These are phyloP conservation scores for Tephrocybe sp. DNA, from an alignment of 768 basidiomycete genomes.

Conservation along the genomic window DNA sequence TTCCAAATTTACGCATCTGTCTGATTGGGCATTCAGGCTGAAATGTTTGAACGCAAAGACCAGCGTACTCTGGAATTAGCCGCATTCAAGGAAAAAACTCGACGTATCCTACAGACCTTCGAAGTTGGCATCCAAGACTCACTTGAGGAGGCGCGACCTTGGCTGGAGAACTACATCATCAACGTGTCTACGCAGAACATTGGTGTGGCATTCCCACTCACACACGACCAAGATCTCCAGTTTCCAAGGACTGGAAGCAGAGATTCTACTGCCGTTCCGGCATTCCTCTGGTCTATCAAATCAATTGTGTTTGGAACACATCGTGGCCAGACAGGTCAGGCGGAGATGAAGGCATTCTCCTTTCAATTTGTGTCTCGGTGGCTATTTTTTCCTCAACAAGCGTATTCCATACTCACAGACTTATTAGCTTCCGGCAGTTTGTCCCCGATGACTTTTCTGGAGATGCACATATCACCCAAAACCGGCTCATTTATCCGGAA, in stretches of 20 bases:
- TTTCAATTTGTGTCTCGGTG: conserved; percentile 85
- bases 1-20: not conserved
- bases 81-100: conserved; percentile 81
- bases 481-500: conserved; percentile 74
- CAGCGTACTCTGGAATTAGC: conserved; percentile 75
- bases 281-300: conserved; percentile 83
- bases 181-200: conserved; percentile 60
- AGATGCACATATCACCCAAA: conserved; percentile 63
- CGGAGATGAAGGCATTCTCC: conserved; percentile 66
- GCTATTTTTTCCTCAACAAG: conserved; percentile 19
- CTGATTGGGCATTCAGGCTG: conserved; percentile 44
- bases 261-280: conserved; percentile 53
- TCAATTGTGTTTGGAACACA: conserved; percentile 70
- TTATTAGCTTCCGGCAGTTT: conserved; percentile 72
- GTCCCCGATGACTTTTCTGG: conserved; percentile 66
- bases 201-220: conserved; percentile 89
- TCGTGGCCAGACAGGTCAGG: conserved; percentile 76
- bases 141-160: conserved; percentile 37
- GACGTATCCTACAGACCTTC: conserved; percentile 68
- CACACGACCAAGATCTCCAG: conserved; percentile 56
- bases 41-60: conserved; percentile 70
- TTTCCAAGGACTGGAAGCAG: conserved; percentile 39
- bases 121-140: conserved; percentile 56
- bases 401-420: conserved; percentile 11
- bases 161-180: conserved; percentile 56